Evolutionary conservation across 23 red algal genomes (phyloP), one percentile per base, ranked within the genome.

Genomic region (Porphyridium purpureum): DNA sequence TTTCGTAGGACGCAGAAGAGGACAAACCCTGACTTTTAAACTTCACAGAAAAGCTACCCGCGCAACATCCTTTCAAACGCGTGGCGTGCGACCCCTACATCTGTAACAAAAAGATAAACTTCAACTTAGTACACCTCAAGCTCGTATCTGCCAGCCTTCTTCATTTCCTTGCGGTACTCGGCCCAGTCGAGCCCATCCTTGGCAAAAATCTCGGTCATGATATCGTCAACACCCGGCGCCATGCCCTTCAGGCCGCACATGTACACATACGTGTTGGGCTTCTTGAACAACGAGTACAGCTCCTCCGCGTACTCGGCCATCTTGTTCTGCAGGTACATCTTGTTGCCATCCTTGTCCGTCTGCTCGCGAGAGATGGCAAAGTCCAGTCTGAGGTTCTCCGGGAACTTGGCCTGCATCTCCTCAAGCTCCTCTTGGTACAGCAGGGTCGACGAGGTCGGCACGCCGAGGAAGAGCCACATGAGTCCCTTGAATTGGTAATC

Each of bases 191-290:
- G 19, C 9, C 87, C 87, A 27, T 82, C 72, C 60, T 83, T 79
- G 15, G 25, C 87, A 62, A 75, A 82, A 27, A 81, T 52, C 3
- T 44, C 64, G 3, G 36, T 51, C 60, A 94, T 78, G 32, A 94
- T 67, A 23, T 76, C 69, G 36, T 94, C 87, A 29, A 94, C 74
- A 20, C 87, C 87, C 51, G 42, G 41, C 51, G 76, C 77, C 87
- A 94, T 94, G 60, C 87, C 87, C 34, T 74, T 73, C 55, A 94
- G 71, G 6, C 87, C 87, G 51, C 87, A 94, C 70, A 94, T 84
- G 80, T 84, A 94, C 8, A 72, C 57, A 55, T 94, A 83, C 22
- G 87, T 84, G 50, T 84, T 94, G 20, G 64, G 64, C 52, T 84
- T 77, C 59, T 78, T 67, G 44, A 94, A 64, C 47, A 94, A 33